These are phyloP conservation scores for Beauveria brongniartii DNA, from an alignment of 2,329 filamentous ascomycete genomes.

Conservation along the genomic window DNA sequence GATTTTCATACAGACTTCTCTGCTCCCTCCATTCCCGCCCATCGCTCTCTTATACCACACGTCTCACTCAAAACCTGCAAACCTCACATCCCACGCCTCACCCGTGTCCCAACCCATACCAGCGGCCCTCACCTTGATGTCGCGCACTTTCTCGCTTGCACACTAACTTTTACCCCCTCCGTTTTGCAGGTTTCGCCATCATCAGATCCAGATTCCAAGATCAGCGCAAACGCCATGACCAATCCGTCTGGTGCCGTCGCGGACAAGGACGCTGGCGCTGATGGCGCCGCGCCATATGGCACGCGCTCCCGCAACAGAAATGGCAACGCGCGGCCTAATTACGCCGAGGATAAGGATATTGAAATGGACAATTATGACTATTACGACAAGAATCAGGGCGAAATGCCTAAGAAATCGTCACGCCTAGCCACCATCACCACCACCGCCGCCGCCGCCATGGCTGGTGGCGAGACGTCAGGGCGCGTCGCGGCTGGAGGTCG, in stretches of 20 bases:
- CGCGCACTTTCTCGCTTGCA: background rate
- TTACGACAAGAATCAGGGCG: constrained; percentile 47
- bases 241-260: constrained; percentile 37
- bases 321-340: constrained; percentile 76
- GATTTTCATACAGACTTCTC: constrained; percentile 15
- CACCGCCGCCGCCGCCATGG: constrained; percentile 14
- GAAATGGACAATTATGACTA: constrained; percentile 80
- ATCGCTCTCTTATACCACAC: constrained; percentile 5
- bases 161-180: constrained; percentile 10
- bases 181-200: constrained; percentile 26
- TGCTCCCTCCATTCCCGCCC: constrained; percentile 10
- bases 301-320: constrained; percentile 88
- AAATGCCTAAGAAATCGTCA: constrained; percentile 46
- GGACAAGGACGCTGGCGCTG: constrained; percentile 41
- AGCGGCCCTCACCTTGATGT: background rate
- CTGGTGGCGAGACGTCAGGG: constrained; percentile 25
- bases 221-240: constrained; percentile 33
- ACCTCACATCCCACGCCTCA: constrained; percentile 4
- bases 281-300: constrained; percentile 66
- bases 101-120: background rate
- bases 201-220: constrained; percentile 26
- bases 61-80: background rate
- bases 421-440: constrained; percentile 33
- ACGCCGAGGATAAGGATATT: constrained; percentile 86
- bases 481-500: constrained; percentile 30